Evolutionary conservation across 2,329 filamentous ascomycete species (phyloP), one percentile per base, ranked within the genome.

Genomic region (Neoarthrinium moseri): DNA sequence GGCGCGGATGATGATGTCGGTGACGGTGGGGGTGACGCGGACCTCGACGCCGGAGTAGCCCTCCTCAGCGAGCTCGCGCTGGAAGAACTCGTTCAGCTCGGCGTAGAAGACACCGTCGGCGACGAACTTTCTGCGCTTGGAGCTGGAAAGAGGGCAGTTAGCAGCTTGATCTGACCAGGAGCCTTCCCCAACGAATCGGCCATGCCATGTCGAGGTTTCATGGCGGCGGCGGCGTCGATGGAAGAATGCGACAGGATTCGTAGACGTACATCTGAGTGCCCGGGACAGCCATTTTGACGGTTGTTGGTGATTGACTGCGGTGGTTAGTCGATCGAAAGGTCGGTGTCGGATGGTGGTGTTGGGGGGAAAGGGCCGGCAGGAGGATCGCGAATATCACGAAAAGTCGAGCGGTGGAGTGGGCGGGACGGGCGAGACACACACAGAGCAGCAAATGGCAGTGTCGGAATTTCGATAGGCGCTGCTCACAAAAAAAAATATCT

Each of bases 41-140:
- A 99, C 94, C 83, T 99, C 95, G 74, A 99, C 94, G 74, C 94
- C 94, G 48, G 94, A 99, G 86, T 99, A 99, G 67, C 94, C 94
- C 82, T 99, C 95, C 86, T 99, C 94, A 72, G 94, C 94, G 73
- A 99, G 84, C 81, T 99, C 94, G 77, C 94, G 92, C 86, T 97
- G 94, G 90, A 99, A 99, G 88, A 99, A 99, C 83, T 99, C 94
- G 87, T 99, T 99, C 77, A 99, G 82, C 81, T 99, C 94, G 82
- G 94, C 94, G 79, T 96, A 99, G 89, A 99, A 99, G 70, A 99
- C 94, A 86, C 94, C 94, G 78, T 99, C 94, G 64, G 87, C 89
- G 72, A 92, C 87, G 81, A 91, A 92, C 86, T 92, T 92, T 84
- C 88, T 89, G 77, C 87, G 79, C 86, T 92, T 92, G 74, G 87